Percentiles rank a stretch among this genome's conserved stretches.
phyloP scores from a whole-genome alignment of 2,329 filamentous ascomycete species.

The Curvularia eragrostidis region DNA sequence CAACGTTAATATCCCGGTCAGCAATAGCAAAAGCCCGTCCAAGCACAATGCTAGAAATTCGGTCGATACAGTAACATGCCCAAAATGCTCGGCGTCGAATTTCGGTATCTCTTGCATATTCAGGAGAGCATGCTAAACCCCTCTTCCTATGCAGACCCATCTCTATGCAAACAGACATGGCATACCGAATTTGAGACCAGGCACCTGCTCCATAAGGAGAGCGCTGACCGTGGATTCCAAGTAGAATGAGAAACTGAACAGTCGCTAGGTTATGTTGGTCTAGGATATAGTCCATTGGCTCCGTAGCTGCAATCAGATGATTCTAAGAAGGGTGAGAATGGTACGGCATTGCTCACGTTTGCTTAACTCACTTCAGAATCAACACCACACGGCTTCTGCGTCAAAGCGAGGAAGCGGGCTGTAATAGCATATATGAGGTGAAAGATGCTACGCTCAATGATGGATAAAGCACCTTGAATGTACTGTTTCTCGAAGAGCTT shows the following conservation, averaged over 20 bases:
- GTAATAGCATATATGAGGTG: constrained; percentile 40
- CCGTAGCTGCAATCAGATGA: constrained; percentile 33
- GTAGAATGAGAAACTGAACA: constrained; percentile 34
- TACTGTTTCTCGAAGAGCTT: constrained; percentile 31
- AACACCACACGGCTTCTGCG: constrained; percentile 33
- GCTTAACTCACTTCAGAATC: constrained; percentile 26
- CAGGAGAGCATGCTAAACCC: constrained; percentile 19
- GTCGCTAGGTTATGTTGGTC: constrained; percentile 35
- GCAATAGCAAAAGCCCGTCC: constrained; percentile 37
- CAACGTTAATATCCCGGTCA: constrained; percentile 38
- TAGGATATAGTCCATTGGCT: constrained; percentile 34
- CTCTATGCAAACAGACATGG: constrained; percentile 38
- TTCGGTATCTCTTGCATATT: constrained; percentile 29
- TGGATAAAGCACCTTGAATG: constrained; percentile 24
- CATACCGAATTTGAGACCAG: constrained; percentile 38
- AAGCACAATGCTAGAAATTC: constrained; percentile 35
- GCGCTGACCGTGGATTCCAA: constrained; percentile 36
- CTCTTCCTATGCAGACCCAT: constrained; percentile 39
- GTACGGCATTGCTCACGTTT: not conserved
- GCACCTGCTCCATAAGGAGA: constrained; percentile 38
- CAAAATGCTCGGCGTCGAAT: constrained; percentile 36
- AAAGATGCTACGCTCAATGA: constrained; percentile 31
- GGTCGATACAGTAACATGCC: constrained; percentile 38
- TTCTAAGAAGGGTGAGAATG: constrained; percentile 10
- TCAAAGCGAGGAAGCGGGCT: constrained; percentile 35